phyloP scores from a whole-genome alignment of 2,329 filamentous ascomycete genomes.

The Colletotrichum gloeosporioides region DNA sequence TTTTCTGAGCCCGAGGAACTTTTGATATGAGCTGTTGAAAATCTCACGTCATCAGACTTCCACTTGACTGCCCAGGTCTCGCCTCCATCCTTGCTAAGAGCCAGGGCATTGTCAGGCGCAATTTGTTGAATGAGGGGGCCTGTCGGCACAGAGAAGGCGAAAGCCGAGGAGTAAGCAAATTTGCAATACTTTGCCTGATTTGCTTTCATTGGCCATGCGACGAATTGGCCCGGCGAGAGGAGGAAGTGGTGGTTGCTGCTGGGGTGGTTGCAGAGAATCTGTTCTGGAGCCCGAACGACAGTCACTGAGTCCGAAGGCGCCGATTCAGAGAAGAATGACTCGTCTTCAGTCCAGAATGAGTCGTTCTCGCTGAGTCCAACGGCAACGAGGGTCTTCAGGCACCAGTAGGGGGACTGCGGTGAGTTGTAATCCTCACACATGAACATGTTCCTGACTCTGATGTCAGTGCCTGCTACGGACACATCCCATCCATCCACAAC shows the following conservation, averaged over 20 bases:
- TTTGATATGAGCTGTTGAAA: not conserved
- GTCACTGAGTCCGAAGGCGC: not conserved
- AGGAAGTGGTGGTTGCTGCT: slow-evolving; percentile 45
- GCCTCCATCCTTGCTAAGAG: slow-evolving; percentile 32
- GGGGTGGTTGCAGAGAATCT: slow-evolving; percentile 47
- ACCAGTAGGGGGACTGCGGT: slow-evolving; percentile 61
- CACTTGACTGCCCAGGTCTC: slow-evolving; percentile 36
- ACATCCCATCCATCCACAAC: rapidly evolving
- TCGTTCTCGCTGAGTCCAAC: slow-evolving; percentile 39
- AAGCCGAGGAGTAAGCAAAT: slow-evolving; percentile 53
- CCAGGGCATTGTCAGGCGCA: slow-evolving; percentile 36
- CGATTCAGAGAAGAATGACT: slow-evolving; percentile 31
- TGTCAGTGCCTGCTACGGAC: not conserved
- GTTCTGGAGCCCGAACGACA: slow-evolving; percentile 35
- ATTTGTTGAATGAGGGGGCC: slow-evolving; percentile 38
- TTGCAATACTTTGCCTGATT: slow-evolving; percentile 51
- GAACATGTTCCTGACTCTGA: slow-evolving; percentile 49
- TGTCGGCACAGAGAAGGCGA: slow-evolving; percentile 48
- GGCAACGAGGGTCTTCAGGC: slow-evolving; percentile 53
- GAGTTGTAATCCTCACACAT: slow-evolving; percentile 64
- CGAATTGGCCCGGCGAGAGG: slow-evolving; percentile 44
- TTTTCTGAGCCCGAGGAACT: not conserved
- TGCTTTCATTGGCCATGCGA: slow-evolving; percentile 41
- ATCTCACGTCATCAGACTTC: slow-evolving; percentile 27
- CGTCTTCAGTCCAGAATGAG: slow-evolving; percentile 50